Percentiles rank a stretch among this genome's conserved stretches.
Evolutionary conservation across 2,329 filamentous ascomycete genomes (phyloP).

Genomic region (Neonectria neomacrospora): DNA sequence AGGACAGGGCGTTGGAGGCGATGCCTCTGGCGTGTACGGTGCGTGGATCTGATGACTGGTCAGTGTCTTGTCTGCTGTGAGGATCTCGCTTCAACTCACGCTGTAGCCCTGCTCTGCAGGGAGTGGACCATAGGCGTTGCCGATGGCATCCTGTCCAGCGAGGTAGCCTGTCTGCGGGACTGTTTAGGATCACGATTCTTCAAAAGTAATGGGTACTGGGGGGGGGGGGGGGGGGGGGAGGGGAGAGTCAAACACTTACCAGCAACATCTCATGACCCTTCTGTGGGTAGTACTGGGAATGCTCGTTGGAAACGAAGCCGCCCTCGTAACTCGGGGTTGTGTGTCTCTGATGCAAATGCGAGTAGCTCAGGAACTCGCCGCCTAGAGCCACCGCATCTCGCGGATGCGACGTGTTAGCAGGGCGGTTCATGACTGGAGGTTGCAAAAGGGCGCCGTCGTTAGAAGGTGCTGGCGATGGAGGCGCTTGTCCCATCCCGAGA

Average conservation of each 20-base stretch:
- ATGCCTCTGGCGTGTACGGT: constrained; percentile 60
- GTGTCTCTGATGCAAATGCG: constrained; percentile 29
- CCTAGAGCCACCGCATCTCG: constrained; percentile 23
- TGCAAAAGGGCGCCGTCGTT: constrained; percentile 34
- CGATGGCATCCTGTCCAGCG: constrained; percentile 20
- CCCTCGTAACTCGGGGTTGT: constrained; percentile 37
- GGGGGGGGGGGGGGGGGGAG: no score
- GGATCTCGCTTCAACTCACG: constrained; percentile 25
- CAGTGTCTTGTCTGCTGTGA: background rate
- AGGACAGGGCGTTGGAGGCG: constrained; percentile 55
- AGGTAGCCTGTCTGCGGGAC: constrained; percentile 29
- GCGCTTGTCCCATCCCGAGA: constrained; percentile 51
- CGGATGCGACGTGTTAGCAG: constrained; percentile 28
- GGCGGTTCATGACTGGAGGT: constrained; percentile 28
- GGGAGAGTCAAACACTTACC: constrained; percentile 32
- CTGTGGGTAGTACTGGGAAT: constrained; percentile 34
- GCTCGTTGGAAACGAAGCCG: constrained; percentile 32
- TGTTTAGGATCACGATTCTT: constrained; percentile 6
- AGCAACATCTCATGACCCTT: constrained; percentile 26
- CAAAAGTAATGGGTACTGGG: no score
- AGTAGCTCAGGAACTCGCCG: constrained; percentile 23
- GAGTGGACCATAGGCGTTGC: constrained; percentile 34
- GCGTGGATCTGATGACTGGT: constrained; percentile 28
- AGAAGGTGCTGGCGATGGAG: constrained; percentile 60
- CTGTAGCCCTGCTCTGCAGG: constrained; percentile 37